Base-by-base conservation (phyloP, 805 yeast species). In the Ogataea degrootiae region DNA sequence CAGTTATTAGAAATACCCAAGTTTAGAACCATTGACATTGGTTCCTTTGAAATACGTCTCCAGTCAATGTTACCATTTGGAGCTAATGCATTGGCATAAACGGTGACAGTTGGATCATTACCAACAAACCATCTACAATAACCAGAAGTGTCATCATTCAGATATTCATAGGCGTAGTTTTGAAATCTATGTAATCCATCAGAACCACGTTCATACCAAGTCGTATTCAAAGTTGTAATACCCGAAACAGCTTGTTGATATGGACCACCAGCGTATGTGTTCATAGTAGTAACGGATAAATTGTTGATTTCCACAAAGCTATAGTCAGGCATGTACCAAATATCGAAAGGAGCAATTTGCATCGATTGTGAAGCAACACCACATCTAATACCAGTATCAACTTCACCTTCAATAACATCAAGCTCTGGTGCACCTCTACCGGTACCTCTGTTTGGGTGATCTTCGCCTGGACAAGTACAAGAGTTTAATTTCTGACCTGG, bases 401-500 rank as follows among this genome's bases (percentile, higher is more conserved):
- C 78, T 55, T 88, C 90, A 53, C 85, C 97, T 77, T 92, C 98
- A 44, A 92, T 65, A 40, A 83, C 81, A 79, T 92, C 98, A 57
- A 92, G 88, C 74, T 90, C 97, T 9, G 97, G 97, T 0, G 96
- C 96, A 45, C 97, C 97, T 66, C 98, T 81, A 14, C 97, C 97
- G 1, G 69, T 66, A 43, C 97, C 97, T 21, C 71, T 77, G 63
- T 84, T 90, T 41, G 98, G 98, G 65, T 91, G 97, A 44, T 84
- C 89, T 57, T 81, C 88, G 29, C 84, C 89, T 23, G 74, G 69
- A 70, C 97, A 91, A 0, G 92, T 83, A 69, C 98, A 91, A 14
- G 75, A 65, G 62, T 74, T 80, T 53, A 91, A 72, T 55, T 77
- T 77, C 68, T 91, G 97, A 31, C 97, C 97, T 0, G 92, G 89